Conservation (phyloP, 2,329 filamentous ascomycete genomes). For the Talaromyces sp. region DNA sequence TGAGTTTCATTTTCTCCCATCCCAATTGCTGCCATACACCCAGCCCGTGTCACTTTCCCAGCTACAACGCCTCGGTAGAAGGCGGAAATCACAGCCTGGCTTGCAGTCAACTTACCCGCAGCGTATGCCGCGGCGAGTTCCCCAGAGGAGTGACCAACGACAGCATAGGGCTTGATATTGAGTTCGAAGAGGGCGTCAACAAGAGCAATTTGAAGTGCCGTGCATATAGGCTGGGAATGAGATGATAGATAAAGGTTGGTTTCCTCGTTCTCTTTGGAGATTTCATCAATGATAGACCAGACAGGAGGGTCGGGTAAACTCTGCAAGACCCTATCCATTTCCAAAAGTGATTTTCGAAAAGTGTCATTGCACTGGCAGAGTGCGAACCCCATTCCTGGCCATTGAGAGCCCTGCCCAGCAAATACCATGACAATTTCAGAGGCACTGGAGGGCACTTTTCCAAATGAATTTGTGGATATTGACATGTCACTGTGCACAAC, state of each 20-base stretch:
- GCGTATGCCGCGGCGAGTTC: constrained; percentile 36
- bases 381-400: not conserved
- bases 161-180: constrained; percentile 21
- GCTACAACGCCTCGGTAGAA: constrained; percentile 21
- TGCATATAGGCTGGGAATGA: constrained; percentile 29
- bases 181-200: constrained; percentile 24
- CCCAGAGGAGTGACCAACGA: constrained; percentile 32
- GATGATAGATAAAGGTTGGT: not conserved
- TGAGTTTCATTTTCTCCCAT: constrained; percentile 14
- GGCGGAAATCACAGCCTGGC: constrained; percentile 18
- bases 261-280: not conserved
- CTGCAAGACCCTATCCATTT: not conserved
- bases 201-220: constrained; percentile 32
- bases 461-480: too few relatives aligned
- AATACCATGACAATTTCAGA: too few relatives aligned
- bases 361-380: not conserved
- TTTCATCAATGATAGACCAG: not conserved
- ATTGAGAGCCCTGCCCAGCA: constrained; percentile 29
- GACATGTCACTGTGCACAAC: too few relatives aligned
- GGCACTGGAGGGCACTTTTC: too few relatives aligned
- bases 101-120: constrained; percentile 16
- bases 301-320: not conserved
- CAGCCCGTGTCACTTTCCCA: constrained; percentile 10
- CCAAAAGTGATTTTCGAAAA: not conserved
- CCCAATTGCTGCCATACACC: constrained; percentile 31